These are phyloP conservation scores for Sclerotinia nivalis DNA, from an alignment of 2,329 filamentous ascomycete genomes.

Conservation along the genomic window DNA sequence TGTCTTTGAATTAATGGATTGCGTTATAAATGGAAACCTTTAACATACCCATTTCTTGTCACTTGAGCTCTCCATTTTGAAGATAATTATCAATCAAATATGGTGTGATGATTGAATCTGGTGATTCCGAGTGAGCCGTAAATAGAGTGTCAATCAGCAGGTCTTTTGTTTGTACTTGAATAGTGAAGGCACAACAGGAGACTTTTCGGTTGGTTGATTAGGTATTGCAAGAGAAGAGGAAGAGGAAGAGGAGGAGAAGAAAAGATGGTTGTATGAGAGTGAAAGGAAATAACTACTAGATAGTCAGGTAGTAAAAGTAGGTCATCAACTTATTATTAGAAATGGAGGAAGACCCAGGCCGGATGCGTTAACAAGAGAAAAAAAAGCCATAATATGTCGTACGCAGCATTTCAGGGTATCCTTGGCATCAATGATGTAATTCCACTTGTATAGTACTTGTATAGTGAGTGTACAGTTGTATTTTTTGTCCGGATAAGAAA, in stretches of 20 bases:
- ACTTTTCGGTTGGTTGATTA: background rate
- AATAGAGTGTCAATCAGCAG: background rate
- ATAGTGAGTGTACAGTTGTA: background rate
- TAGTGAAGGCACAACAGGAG: background rate
- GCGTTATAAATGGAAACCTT: background rate
- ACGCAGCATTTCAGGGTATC: conserved; percentile 3
- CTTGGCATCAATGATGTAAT: conserved; percentile 11
- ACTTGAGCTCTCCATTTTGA: conserved; percentile 19
- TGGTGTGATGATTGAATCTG: conserved; percentile 3
- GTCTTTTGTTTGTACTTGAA: background rate
- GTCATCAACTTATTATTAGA: background rate
- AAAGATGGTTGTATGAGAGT: background rate
- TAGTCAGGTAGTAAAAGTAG: background rate
- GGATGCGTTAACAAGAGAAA: too few species aligned
- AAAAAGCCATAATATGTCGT: background rate
- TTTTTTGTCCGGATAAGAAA: too few species aligned
- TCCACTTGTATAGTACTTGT: background rate
- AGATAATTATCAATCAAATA: background rate
- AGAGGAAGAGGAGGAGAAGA: background rate
- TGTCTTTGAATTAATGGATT: background rate
- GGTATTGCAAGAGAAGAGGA: background rate
- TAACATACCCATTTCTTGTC: conserved; percentile 22
- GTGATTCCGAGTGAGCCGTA: background rate
- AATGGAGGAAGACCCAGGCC: too few species aligned
- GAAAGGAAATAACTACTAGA: background rate